A percentile compares a stretch with the other conserved stretches of the same genome.
These are phyloP conservation scores for Citrus australasica DNA, from an alignment of 345 rosid genomes.

Conservation along the genomic window DNA sequence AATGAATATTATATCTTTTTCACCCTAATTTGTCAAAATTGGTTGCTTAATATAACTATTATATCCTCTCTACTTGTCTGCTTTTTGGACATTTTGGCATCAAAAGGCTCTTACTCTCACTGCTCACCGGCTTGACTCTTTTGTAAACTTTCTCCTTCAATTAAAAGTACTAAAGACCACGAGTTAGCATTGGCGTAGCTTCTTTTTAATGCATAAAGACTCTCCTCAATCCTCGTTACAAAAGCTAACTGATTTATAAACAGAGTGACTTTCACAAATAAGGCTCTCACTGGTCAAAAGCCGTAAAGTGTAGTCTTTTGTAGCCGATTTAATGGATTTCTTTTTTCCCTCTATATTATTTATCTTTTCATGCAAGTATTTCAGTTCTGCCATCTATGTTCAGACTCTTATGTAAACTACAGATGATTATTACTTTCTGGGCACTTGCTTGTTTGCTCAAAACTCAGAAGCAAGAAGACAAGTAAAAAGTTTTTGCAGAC, in stretches of 20 bases:
- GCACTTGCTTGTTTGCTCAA: slow-evolving; percentile 21
- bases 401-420: slow-evolving; percentile 30
- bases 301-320: slow-evolving; percentile 36
- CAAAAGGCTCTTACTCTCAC: not conserved
- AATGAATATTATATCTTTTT: not conserved
- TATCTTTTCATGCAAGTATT: not conserved
- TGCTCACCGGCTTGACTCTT: slow-evolving; percentile 7
- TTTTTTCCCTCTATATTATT: not conserved
- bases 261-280: slow-evolving; percentile 28
- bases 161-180: slow-evolving; percentile 34
- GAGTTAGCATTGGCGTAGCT: slow-evolving; percentile 35
- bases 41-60: not conserved
- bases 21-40: slow-evolving; percentile 1
- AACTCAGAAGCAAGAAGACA: slow-evolving; percentile 21
- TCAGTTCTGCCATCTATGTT: slow-evolving; percentile 13
- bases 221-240: slow-evolving; percentile 23
- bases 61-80: not conserved
- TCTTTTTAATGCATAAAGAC: slow-evolving; percentile 52
- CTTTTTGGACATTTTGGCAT: slow-evolving; percentile 32
- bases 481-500: slow-evolving; percentile 23
- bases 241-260: slow-evolving; percentile 29
- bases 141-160: slow-evolving; percentile 30
- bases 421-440: slow-evolving; percentile 24
- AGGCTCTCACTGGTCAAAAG: slow-evolving; percentile 43
- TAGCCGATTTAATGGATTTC: slow-evolving; percentile 15